Evolutionary conservation across 352 stramenopile species (phyloP), one percentile per base, ranked within the genome.

Genomic region (Phytophthora pinifolia): DNA sequence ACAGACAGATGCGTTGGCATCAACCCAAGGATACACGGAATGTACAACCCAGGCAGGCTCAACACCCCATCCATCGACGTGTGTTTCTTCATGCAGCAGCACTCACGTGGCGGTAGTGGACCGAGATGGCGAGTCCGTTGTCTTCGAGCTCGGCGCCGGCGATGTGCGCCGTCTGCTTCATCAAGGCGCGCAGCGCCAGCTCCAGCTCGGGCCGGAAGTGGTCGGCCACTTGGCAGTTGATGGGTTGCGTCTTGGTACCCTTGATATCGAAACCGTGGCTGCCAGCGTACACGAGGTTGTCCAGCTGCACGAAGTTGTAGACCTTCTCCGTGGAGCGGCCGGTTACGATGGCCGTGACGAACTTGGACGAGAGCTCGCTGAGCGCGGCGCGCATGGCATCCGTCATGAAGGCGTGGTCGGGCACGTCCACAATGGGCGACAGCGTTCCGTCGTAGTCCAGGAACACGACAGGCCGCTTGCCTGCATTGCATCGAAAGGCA

Each of bases 241-340:
- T 88, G 6, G 76, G 64, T 5, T 72, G 62, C 34, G 67, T 65
- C 44, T 81, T 76, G 39, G 70, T 78, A 22, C 77, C 77, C 33
- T 88, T 82, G 43, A 94, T 92, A 53, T 92, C 82, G 49, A 91
- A 92, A 1, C 83, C 81, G 43, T 94, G 81, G 55, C 79, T 90
- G 51, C 83, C 79, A 7, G 83, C 81, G 61, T 92, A 92, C 49
- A 91, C 79, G 22, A 92, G 69, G 36, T 83, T 86, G 48, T 87
- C 75, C 46, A 93, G 65, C 43, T 79, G 64, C 42, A 93, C 81
- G 46, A 93, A 91, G 62, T 78, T 79, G 54, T 86, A 82, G 33
- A 93, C 76, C 59, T 91, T 93, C 30, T 85, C 71, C 7, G 76
- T 84, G 10, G 78, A 88, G 41, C 83, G 72, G 36, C 80, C 80